These are phyloP conservation scores for Alternaria sp. DNA, from an alignment of 2,329 filamentous ascomycete species.

Conservation along the genomic window DNA sequence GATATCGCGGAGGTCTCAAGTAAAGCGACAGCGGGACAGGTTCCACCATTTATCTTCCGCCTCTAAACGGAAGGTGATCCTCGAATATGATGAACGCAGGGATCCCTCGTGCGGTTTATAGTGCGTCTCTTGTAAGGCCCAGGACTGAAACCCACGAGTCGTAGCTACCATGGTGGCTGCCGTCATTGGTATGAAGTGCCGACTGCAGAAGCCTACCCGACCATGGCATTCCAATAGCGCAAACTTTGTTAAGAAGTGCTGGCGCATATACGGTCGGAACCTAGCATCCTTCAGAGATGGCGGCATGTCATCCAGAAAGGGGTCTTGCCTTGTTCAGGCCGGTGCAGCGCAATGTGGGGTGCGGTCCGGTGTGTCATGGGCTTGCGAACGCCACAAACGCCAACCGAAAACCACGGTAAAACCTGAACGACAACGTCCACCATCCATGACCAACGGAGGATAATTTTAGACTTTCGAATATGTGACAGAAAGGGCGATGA, in stretches of 20 bases:
- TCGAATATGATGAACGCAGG: conserved; percentile 3
- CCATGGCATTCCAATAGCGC: conserved; percentile 9
- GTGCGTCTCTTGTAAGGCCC: background rate
- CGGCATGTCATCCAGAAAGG: conserved; percentile 6
- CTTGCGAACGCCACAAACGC: conserved; percentile 1
- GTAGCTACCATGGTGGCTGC: background rate
- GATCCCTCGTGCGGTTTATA: background rate
- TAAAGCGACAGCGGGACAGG: conserved; percentile 1
- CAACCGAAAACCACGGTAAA: background rate
- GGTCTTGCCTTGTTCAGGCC: conserved; percentile 1
- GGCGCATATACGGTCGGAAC: background rate
- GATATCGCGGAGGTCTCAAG: background rate
- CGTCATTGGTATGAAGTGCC: conserved; percentile 1
- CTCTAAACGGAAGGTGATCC: conserved; percentile 1
- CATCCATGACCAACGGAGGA: background rate
- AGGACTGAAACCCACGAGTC: conserved; percentile 4
- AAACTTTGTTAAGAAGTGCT: conserved; percentile 1
- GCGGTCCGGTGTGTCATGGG: conserved; percentile 1
- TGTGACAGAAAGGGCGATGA: background rate
- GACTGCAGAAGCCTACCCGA: background rate
- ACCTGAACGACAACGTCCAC: background rate
- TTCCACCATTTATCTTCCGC: background rate
- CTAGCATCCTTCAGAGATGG: background rate
- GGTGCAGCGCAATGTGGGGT: conserved; percentile 2
- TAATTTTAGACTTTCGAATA: background rate